Evolutionary conservation across 768 basidiomycete genomes (phyloP).

Genomic region (Phanerodontia chrysosporium): DNA sequence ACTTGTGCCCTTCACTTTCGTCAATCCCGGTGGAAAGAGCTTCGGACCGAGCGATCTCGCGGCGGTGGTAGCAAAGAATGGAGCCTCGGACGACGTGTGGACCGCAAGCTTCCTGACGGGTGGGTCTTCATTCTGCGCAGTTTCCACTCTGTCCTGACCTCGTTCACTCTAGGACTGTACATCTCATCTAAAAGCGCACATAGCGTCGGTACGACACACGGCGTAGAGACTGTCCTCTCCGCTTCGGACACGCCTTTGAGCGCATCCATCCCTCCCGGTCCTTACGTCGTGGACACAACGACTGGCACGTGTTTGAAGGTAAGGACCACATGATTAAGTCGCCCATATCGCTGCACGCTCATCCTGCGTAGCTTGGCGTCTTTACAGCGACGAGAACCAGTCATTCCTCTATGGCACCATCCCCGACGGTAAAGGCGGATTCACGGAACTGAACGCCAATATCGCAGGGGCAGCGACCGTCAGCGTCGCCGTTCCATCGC

Average conservation of each 20-base stretch:
- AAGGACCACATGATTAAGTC: too few relatives aligned
- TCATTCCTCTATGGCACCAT: slow-evolving; percentile 41
- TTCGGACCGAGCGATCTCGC: slow-evolving; percentile 17
- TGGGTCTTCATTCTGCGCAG: neutral
- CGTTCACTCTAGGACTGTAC: slow-evolving; percentile 18
- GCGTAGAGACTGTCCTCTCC: slow-evolving; percentile 10
- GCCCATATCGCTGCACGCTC: too few relatives aligned
- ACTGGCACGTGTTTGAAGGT: slow-evolving; percentile 25
- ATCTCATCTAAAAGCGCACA: slow-evolving; percentile 15
- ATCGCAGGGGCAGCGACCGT: slow-evolving; percentile 22
- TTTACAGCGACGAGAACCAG: slow-evolving; percentile 41
- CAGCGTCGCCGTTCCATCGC: slow-evolving; percentile 46
- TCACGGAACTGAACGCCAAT: slow-evolving; percentile 19
- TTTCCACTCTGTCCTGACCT: neutral
- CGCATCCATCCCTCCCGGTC: slow-evolving; percentile 18
- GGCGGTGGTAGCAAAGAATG: slow-evolving; percentile 12
- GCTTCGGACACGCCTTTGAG: slow-evolving; percentile 14
- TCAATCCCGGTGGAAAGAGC: slow-evolving; percentile 11
- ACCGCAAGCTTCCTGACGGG: slow-evolving; percentile 20
- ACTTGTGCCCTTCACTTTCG: slow-evolving; percentile 24
- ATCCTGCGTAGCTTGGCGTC: slow-evolving; percentile 34
- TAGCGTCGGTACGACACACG: slow-evolving; percentile 3
- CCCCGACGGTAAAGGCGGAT: slow-evolving; percentile 32
- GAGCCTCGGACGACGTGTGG: slow-evolving; percentile 23
- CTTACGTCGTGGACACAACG: slow-evolving; percentile 21